Evolutionary conservation across 129 eudicot species (phyloP).

Genomic region (Chrysanthemum seticuspe): DNA sequence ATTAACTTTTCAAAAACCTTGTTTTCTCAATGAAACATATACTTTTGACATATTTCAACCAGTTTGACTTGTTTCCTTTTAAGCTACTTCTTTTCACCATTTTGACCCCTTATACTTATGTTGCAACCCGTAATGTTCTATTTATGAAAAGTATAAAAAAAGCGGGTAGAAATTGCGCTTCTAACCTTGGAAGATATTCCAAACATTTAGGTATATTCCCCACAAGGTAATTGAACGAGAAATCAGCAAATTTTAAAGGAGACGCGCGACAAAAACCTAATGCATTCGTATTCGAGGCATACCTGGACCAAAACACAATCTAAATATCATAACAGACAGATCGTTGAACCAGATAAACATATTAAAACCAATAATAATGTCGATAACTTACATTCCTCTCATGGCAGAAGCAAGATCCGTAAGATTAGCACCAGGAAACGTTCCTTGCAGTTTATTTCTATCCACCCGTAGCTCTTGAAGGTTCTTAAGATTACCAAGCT

Average conservation of each 20-base stretch:
- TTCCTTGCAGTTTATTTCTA: conserved; percentile 80
- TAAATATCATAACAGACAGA: background rate
- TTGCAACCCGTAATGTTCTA: no score
- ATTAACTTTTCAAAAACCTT: no score
- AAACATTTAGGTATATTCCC: conserved; percentile 89
- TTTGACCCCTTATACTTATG: no score
- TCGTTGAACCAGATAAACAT: background rate
- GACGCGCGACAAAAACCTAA: conserved; percentile 76
- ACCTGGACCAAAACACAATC: conserved; percentile 39
- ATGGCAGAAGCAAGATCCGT: conserved; percentile 35
- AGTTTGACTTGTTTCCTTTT: no score
- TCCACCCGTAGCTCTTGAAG: conserved; percentile 87
- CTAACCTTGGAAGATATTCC: conserved; percentile 76
- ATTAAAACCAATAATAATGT: background rate
- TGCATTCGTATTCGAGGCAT: conserved; percentile 44
- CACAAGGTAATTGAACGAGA: conserved; percentile 72
- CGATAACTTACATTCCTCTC: conserved; percentile 58
- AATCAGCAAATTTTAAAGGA: conserved; percentile 71
- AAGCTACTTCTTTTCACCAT: no score
- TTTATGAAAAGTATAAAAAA: no score
- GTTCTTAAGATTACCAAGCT: conserved; percentile 65
- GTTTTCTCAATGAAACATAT: no score
- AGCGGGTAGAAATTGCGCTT: no score
- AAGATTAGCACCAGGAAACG: conserved; percentile 59
- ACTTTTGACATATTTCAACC: no score